Evolutionary conservation across 345 rosid species (phyloP).

Genomic region (Lepidium africanum): DNA sequence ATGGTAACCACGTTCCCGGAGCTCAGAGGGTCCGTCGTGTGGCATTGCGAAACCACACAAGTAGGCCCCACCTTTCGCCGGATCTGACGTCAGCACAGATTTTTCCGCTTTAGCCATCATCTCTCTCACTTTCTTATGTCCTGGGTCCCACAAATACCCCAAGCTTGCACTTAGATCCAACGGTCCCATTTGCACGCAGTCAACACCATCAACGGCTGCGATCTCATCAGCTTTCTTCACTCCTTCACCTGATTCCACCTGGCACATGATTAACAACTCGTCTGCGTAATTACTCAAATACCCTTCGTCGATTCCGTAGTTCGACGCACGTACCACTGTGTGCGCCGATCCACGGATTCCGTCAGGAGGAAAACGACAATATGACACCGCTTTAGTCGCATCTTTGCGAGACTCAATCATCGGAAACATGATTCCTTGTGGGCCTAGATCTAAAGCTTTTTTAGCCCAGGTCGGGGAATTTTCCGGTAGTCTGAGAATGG

Average conservation of each 20-base stretch:
- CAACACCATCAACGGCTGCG: conserved; percentile 79
- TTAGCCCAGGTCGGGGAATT: conserved; percentile 67
- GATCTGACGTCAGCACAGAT: conserved; percentile 42
- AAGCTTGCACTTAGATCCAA: conserved; percentile 83
- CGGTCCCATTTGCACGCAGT: conserved; percentile 93
- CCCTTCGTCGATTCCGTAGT: conserved; percentile 78
- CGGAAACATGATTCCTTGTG: conserved; percentile 90
- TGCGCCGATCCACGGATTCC: conserved; percentile 89
- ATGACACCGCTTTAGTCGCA: conserved; percentile 72
- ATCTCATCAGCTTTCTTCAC: conserved; percentile 65
- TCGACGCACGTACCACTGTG: conserved; percentile 70
- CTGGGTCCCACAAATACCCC: conserved; percentile 93
- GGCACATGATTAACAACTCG: conserved; percentile 78
- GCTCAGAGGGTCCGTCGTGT: conserved; percentile 44
- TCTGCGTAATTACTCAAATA: conserved; percentile 59
- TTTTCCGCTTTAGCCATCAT: conserved; percentile 64
- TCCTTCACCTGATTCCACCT: conserved; percentile 72
- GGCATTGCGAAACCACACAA: conserved; percentile 72
- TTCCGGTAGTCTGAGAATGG: conserved; percentile 79
- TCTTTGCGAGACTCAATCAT: conserved; percentile 62
- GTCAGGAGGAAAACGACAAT: conserved; percentile 70
- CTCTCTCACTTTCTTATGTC: conserved; percentile 75
- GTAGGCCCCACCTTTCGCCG: conserved; percentile 46
- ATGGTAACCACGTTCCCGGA: conserved; percentile 56
- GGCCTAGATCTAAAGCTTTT: conserved; percentile 87